Evolutionary conservation across 768 basidiomycete species (phyloP).

Genomic region (Clavulina sp.): DNA sequence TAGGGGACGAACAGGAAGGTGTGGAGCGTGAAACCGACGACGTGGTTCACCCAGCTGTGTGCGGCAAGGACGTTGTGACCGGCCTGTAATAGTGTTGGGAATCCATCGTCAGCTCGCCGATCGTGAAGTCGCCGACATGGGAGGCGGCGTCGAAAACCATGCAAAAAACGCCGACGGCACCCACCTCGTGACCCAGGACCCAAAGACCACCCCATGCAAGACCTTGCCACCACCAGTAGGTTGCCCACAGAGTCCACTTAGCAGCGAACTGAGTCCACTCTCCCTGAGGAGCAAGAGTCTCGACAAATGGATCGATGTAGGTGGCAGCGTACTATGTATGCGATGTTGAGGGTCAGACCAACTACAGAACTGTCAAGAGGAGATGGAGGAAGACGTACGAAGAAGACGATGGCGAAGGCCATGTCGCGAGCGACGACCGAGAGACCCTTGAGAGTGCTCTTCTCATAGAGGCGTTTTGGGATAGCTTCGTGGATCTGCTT

Average conservation of each 20-base stretch:
- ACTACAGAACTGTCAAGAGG: neutral
- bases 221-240: conserved; percentile 68
- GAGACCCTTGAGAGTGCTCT: conserved; percentile 23
- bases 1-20: conserved; percentile 12
- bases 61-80: conserved; percentile 94
- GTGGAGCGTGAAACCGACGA: conserved; percentile 83
- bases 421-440: conserved; percentile 32
- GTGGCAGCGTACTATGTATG: neutral
- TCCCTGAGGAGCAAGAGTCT: neutral
- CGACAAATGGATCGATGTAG: conserved; percentile 1
- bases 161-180: too few relatives aligned
- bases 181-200: conserved; percentile 62
- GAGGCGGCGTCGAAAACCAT: too few relatives aligned
- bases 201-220: conserved; percentile 84
- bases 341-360: neutral
- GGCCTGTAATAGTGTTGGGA: conserved; percentile 36
- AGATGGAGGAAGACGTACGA: neutral
- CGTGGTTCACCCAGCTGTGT: conserved; percentile 78
- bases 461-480: conserved; percentile 34
- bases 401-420: conserved; percentile 17
- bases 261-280: conserved; percentile 14
- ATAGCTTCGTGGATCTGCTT: conserved; percentile 40
- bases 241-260: conserved; percentile 36
- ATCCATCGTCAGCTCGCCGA: too few relatives aligned
- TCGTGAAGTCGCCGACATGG: too few relatives aligned